phyloP scores from a whole-genome alignment of 1,139 yeast genomes.

The Yamadazyma songkhlaensis region DNA sequence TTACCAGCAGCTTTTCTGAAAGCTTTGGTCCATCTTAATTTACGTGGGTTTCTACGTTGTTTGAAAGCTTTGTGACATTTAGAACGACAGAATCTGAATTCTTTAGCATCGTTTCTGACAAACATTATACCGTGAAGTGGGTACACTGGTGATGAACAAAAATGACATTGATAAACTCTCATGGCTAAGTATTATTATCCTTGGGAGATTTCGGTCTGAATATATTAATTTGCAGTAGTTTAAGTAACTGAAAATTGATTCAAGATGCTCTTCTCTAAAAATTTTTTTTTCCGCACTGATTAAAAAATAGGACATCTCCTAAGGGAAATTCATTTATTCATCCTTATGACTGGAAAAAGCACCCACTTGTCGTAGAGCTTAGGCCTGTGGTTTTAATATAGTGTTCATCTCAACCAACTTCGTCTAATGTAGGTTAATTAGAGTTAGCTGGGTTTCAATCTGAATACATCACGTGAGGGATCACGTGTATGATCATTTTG shows the following conservation, averaged over 20 bases:
- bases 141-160: constrained; percentile 95
- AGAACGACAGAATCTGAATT: constrained; percentile 95
- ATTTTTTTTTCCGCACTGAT: constrained; percentile 1
- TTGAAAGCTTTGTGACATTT: constrained; percentile 97
- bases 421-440: no score
- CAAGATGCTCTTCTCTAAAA: constrained; percentile 3
- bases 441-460: no score
- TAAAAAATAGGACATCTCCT: no score
- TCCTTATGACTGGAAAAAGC: no score
- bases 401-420: no score
- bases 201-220: background rate
- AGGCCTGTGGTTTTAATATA: no score
- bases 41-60: constrained; percentile 98
- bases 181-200: constrained; percentile 31
- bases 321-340: no score
- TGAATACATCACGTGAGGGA: no score
- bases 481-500: no score
- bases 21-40: constrained; percentile 97
- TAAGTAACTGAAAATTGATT: background rate
- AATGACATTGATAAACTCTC: constrained; percentile 95
- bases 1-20: constrained; percentile 99
- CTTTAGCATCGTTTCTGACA: constrained; percentile 97
- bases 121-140: constrained; percentile 98
- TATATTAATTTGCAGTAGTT: background rate
- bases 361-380: no score